Evolutionary conservation across 805 yeast genomes (phyloP).

Genomic region (Hanseniaspora valbyensis): DNA sequence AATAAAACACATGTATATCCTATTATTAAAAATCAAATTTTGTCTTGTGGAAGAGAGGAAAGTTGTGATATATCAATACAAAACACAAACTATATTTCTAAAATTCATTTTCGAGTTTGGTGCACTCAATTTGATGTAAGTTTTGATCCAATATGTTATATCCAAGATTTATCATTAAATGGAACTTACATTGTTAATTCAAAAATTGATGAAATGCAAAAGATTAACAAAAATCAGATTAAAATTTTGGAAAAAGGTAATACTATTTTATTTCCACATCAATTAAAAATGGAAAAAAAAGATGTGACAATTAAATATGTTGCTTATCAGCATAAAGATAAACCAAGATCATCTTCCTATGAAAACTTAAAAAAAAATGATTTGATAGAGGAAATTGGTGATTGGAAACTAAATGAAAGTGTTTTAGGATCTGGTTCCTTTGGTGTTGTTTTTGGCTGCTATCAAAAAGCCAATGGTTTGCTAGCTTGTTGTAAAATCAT

Average conservation of each 20-base stretch:
- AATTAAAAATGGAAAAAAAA: slow-evolving; percentile 25
- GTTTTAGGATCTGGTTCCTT: slow-evolving; percentile 28
- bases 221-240: slow-evolving; percentile 29
- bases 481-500: slow-evolving; percentile 8
- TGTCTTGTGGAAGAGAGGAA: slow-evolving; percentile 37
- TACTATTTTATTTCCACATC: slow-evolving; percentile 22
- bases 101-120: slow-evolving; percentile 41
- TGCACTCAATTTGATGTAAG: slow-evolving; percentile 39
- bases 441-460: slow-evolving; percentile 36
- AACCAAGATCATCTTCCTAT: neutral
- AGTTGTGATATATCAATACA: slow-evolving; percentile 29
- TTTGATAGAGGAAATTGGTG: neutral
- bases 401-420: slow-evolving; percentile 3
- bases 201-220: neutral
- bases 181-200: slow-evolving; percentile 39
- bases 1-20: slow-evolving; percentile 17
- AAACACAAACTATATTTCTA: slow-evolving; percentile 34
- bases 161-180: slow-evolving; percentile 42
- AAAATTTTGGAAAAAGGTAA: slow-evolving; percentile 31
- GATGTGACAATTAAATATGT: slow-evolving; percentile 14
- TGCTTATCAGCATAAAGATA: neutral
- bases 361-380: neutral
- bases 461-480: neutral
- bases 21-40: slow-evolving; percentile 27
- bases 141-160: slow-evolving; percentile 37